A percentile compares a stretch with the other conserved stretches of the same genome.
Evolutionary conservation across 2,329 filamentous ascomycete species (phyloP).

Genomic region (Aspergillus fumigatiaffinis): DNA sequence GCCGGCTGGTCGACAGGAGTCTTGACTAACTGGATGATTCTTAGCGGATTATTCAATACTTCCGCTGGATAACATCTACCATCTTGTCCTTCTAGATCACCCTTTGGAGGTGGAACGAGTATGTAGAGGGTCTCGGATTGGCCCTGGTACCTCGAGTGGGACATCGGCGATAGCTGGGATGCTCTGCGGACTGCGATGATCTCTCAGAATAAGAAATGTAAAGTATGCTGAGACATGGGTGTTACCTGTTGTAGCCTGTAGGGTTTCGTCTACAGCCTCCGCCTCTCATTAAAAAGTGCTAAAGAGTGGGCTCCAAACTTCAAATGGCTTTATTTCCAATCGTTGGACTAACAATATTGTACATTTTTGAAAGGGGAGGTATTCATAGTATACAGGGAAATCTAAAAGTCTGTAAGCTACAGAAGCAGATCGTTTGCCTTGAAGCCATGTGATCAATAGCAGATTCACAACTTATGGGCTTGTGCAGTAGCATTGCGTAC

Average conservation of each 20-base stretch:
- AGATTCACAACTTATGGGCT: constrained; percentile 17
- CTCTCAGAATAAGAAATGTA: not conserved
- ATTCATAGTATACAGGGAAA: not conserved
- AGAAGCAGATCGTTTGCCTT: not conserved
- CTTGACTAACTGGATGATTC: not conserved
- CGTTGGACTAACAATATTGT: not conserved
- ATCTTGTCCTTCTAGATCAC: not conserved
- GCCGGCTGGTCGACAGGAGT: not conserved
- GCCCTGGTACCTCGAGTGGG: too few relatives aligned
- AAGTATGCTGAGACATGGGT: not conserved
- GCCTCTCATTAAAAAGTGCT: not conserved
- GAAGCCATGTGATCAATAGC: not conserved
- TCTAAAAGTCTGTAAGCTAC: not conserved
- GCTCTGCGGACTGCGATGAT: not conserved
- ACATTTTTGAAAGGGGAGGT: not conserved
- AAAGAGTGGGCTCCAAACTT: not conserved
- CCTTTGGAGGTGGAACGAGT: not conserved
- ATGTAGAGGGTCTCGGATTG: not conserved
- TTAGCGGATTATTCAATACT: not conserved
- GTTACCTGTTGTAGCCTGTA: too few relatives aligned
- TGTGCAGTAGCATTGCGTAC: constrained; percentile 21
- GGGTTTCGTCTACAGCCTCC: not conserved
- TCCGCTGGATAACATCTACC: not conserved
- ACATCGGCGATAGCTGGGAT: not conserved
- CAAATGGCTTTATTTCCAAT: not conserved